Percentiles rank a stretch among this genome's conserved stretches.
phyloP scores from a whole-genome alignment of 345 rosid species.

The Populus simonii region DNA sequence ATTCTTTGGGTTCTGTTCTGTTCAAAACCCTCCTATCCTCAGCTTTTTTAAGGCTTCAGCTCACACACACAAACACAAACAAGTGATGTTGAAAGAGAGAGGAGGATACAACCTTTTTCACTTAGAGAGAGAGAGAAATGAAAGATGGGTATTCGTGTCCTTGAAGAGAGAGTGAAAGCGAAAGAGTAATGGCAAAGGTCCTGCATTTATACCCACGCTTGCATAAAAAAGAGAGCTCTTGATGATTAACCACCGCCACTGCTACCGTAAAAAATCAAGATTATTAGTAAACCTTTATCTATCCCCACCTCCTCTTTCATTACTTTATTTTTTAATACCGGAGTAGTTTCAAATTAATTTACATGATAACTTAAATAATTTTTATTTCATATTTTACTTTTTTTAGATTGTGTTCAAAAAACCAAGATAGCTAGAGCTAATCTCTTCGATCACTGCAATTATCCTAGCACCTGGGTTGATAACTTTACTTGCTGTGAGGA shows the following conservation, averaged over 20 bases:
- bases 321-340: background rate
- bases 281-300: background rate
- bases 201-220: constrained; percentile 95
- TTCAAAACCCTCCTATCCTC: constrained; percentile 29
- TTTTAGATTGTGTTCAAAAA: too few relatives aligned
- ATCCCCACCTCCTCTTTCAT: background rate
- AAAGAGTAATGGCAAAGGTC: constrained; percentile 37
- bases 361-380: background rate
- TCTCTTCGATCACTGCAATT: too few relatives aligned
- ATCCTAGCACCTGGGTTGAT: background rate
- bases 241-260: constrained; percentile 95
- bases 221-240: constrained; percentile 85
- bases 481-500: background rate
- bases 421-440: too few relatives aligned
- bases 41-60: constrained; percentile 11
- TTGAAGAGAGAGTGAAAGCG: constrained; percentile 33
- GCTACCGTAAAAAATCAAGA: constrained; percentile 39
- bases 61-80: constrained; percentile 15
- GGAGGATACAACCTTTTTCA: constrained; percentile 12
- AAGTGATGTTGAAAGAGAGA: constrained; percentile 10
- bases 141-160: constrained; percentile 11
- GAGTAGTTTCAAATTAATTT: background rate
- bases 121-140: background rate
- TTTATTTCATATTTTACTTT: too few relatives aligned
- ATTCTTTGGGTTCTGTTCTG: constrained; percentile 26